Evolutionary conservation across 1,284 basidiomycete genomes (phyloP), one percentile per base, ranked within the genome.

Genomic region (Ceratobasidium sp.): DNA sequence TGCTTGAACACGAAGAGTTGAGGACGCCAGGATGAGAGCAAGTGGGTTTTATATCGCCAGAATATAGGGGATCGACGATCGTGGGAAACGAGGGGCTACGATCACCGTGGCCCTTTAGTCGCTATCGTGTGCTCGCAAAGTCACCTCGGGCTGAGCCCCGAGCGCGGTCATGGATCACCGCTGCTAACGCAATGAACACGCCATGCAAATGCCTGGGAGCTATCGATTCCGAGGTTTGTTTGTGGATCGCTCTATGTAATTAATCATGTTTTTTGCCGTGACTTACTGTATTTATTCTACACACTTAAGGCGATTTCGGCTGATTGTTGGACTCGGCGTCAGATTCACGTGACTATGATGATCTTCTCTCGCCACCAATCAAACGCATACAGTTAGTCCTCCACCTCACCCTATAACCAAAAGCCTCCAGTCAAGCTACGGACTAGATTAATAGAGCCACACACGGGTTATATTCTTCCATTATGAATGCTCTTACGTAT

Each of bases 401-500:
- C 17, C 50, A 52, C 48, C 12, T 50, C 13, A 50, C 48, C 48
- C 48, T 20, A 50, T n/a, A n/a, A n/a, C n/a, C n/a, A n/a, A n/a
- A n/a, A n/a, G n/a, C n/a, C n/a, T 44, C 42, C n/a, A 67, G 20
- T 13, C 40, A 13, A 33, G 28, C 20, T 2, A 65, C 52, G 61
- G 61, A 52, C 13, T 13, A 15, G 46, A n/a, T n/a, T n/a, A 75
- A 75, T 15, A 46, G 20, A 13, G 1, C 73, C 38, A 28, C 48
- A 33, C 61, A 13, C 13, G 46, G 33, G n/a, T 23, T 42, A 33
- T 65, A 0, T 26, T 7, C 40, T 20, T 66, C 62, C 1, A 26
- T 57, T 2, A 67, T 78, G 23, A 54, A n/a, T 28, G 64, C 56
- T 23, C 80, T 92, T 65, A 89, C 87, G 15, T 88, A 82, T 42